These are phyloP conservation scores for Phlebiopsis gigantea DNA, from an alignment of 768 basidiomycete genomes.

Conservation along the genomic window DNA sequence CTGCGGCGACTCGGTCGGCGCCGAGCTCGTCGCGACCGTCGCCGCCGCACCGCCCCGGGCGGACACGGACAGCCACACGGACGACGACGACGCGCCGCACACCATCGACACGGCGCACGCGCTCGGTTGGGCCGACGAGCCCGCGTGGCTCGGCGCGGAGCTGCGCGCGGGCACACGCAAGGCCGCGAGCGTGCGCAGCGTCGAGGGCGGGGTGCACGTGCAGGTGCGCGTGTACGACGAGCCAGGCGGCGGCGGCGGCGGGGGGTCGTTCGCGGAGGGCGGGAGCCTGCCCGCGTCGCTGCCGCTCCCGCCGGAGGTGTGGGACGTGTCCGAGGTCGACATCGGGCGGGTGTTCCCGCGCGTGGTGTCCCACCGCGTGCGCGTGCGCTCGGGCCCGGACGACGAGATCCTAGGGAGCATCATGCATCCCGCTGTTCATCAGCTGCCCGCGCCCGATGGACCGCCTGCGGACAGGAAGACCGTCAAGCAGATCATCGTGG, in stretches of 20 bases:
- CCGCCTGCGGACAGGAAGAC: slow-evolving; percentile 27
- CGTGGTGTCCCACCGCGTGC: slow-evolving; percentile 69
- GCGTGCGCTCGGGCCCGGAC: slow-evolving; percentile 62
- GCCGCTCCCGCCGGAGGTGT: slow-evolving; percentile 21
- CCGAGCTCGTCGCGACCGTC: slow-evolving; percentile 42
- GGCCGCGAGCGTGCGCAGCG: slow-evolving; percentile 11
- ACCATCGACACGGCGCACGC: not conserved
- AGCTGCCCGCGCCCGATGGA: not conserved
- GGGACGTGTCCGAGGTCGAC: slow-evolving; percentile 69
- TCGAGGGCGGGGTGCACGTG: no score
- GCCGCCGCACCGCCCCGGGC: slow-evolving; percentile 7
- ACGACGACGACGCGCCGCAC: slow-evolving; percentile 1
- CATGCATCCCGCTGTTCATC: slow-evolving; percentile 47
- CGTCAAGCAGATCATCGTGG: slow-evolving; percentile 63
- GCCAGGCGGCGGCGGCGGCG: not conserved
- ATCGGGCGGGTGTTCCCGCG: slow-evolving; percentile 69
- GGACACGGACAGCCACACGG: not conserved
- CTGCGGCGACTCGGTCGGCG: slow-evolving; percentile 54
- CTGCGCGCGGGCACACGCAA: slow-evolving; percentile 9
- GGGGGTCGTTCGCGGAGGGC: not conserved
- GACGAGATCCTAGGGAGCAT: slow-evolving; percentile 67
- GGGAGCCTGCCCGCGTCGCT: slow-evolving; percentile 7
- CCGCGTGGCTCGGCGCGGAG: slow-evolving; percentile 16
- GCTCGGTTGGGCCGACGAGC: slow-evolving; percentile 6
- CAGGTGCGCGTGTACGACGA: slow-evolving; percentile 5